A percentile compares a stretch with the other conserved stretches of the same genome.
Evolutionary conservation across 2,329 filamentous ascomycete genomes (phyloP).

Genomic region (Raffaelea arxii): DNA sequence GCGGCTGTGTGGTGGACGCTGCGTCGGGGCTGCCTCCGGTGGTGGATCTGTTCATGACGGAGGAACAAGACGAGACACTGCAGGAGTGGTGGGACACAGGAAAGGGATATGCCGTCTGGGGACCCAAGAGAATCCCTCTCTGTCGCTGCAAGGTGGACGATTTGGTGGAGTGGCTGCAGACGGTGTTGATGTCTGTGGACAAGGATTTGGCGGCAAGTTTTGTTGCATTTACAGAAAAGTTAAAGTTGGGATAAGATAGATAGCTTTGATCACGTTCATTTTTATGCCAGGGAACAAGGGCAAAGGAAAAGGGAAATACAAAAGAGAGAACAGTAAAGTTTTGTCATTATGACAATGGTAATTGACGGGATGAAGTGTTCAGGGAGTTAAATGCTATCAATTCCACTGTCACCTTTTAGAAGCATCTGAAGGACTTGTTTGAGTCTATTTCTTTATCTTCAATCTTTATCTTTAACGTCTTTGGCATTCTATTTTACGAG

Average conservation of each 20-base stretch:
- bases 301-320: neutral
- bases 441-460: neutral
- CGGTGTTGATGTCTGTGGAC: neutral
- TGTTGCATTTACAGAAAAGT: neutral
- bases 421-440: no score
- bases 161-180: neutral
- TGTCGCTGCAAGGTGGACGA: slow-evolving; percentile 3
- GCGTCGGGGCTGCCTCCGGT: neutral
- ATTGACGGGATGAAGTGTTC: no score
- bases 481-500: no score
- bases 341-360: no score
- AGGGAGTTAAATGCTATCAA: no score
- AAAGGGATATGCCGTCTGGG: slow-evolving; percentile 1
- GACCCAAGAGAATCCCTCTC: neutral
- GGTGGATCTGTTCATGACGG: neutral
- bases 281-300: neutral
- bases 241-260: neutral
- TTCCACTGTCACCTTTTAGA: no score
- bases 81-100: neutral
- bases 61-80: neutral
- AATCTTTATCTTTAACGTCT: no score
- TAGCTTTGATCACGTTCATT: no score
- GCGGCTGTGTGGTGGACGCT: neutral
- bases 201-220: neutral
- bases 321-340: no score